Percentiles rank a stretch among this genome's conserved stretches.
Evolutionary conservation across 208 protist genomes (phyloP).

Genomic region (Trypanosoma melophagium): DNA sequence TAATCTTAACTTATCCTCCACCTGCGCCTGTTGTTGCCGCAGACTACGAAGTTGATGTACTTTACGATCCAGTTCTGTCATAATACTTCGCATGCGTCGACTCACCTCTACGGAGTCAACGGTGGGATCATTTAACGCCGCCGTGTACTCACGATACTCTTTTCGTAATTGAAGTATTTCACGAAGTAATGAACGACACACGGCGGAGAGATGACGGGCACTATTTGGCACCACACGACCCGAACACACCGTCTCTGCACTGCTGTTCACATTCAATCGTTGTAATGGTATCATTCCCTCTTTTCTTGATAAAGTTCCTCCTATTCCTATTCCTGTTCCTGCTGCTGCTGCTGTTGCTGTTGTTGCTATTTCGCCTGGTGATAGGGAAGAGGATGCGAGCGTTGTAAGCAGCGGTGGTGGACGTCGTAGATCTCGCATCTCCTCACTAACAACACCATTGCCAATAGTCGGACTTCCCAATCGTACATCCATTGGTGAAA

Average conservation of each 20-base stretch:
- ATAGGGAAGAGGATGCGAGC: too few species aligned
- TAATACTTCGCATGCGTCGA: constrained; percentile 58
- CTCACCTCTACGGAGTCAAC: constrained; percentile 63
- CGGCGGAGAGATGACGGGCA: constrained; percentile 34
- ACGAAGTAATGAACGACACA: constrained; percentile 47
- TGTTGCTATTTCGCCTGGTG: neutral
- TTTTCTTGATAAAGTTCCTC: neutral
- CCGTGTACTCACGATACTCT: constrained; percentile 49
- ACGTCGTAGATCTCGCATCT: neutral
- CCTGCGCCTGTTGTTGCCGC: constrained; percentile 46
- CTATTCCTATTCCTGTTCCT: neutral
- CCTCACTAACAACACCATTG: neutral
- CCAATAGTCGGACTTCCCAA: constrained; percentile 6
- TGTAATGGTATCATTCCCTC: neutral
- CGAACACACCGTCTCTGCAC: neutral
- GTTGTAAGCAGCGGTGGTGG: neutral
- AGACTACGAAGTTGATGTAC: constrained; percentile 58
- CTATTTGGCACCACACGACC: constrained; percentile 15
- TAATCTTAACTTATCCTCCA: constrained; percentile 44
- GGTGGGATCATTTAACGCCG: constrained; percentile 45
- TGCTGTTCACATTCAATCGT: neutral
- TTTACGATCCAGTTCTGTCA: constrained; percentile 65
- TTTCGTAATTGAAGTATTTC: constrained; percentile 48
- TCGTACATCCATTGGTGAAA: constrained; percentile 16
- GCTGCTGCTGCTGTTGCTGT: neutral